Evolutionary conservation across 805 yeast genomes (phyloP).

Genomic region (Metschnikowia reukaufii): DNA sequence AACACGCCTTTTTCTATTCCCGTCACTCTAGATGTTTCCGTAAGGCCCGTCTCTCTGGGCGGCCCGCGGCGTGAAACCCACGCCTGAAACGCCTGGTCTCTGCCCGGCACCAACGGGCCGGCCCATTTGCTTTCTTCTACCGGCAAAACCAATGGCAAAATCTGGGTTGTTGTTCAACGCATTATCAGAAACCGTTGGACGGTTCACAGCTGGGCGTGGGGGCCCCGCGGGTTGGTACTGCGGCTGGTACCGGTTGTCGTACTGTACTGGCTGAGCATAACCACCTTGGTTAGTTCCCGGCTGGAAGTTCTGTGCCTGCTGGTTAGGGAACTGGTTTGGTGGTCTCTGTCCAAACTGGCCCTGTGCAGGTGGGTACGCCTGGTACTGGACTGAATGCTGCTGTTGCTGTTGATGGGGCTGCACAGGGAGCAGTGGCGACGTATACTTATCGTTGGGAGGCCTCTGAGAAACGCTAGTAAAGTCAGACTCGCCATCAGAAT

Average conservation of each 20-base stretch:
- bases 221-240: slow-evolving; percentile 10
- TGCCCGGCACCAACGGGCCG: slow-evolving; percentile 3
- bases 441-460: slow-evolving; percentile 55
- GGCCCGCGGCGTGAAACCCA: neutral
- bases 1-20: too few relatives aligned
- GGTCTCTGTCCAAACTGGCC: slow-evolving; percentile 1
- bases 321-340: neutral
- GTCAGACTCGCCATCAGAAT: slow-evolving; percentile 54
- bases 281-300: slow-evolving; percentile 4
- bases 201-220: slow-evolving; percentile 21
- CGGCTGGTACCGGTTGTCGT: slow-evolving; percentile 9
- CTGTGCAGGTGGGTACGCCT: slow-evolving; percentile 2
- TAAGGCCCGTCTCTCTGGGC: slow-evolving; percentile 11
- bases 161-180: slow-evolving; percentile 43
- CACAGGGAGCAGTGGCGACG: slow-evolving; percentile 9
- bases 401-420: slow-evolving; percentile 5
- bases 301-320: slow-evolving; percentile 1
- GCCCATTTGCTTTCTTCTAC: slow-evolving; percentile 21
- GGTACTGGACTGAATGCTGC: slow-evolving; percentile 4
- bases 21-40: slow-evolving; percentile 7
- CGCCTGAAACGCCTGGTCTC: slow-evolving; percentile 13
- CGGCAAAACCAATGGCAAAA: slow-evolving; percentile 29
- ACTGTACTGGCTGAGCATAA: slow-evolving; percentile 3
- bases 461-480: slow-evolving; percentile 80
- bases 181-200: slow-evolving; percentile 38